These are phyloP conservation scores for Chaetomiaceae sp. DNA, from an alignment of 2,329 filamentous ascomycete genomes.

Conservation along the genomic window DNA sequence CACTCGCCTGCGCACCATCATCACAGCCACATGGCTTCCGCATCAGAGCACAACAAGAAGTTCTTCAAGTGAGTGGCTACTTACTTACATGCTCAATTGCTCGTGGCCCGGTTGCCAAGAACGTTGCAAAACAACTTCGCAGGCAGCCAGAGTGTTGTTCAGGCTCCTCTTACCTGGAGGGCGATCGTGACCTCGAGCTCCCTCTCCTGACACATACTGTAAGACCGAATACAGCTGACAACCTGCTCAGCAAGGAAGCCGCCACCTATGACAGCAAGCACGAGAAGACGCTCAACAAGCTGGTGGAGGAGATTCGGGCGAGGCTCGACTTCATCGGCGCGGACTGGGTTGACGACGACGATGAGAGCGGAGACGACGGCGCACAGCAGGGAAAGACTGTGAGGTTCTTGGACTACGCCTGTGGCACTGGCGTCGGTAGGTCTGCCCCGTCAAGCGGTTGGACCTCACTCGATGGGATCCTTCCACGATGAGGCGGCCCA, in stretches of 20 bases:
- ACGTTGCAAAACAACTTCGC: too few relatives aligned
- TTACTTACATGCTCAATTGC: too few relatives aligned
- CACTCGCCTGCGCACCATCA: not conserved
- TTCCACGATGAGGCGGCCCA: too few relatives aligned
- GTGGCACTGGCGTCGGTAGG: slow-evolving; percentile 41
- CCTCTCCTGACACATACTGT: too few relatives aligned
- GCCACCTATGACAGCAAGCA: slow-evolving; percentile 52
- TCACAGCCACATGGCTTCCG: not conserved
- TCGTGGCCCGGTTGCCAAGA: too few relatives aligned
- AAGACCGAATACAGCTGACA: not conserved
- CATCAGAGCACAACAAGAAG: slow-evolving; percentile 30
- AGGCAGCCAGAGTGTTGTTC: too few relatives aligned
- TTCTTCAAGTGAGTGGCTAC: slow-evolving; percentile 42
- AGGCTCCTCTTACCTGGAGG: too few relatives aligned
- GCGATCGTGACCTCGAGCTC: too few relatives aligned
- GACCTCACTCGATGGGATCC: too few relatives aligned
- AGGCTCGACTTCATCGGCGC: slow-evolving; percentile 57
- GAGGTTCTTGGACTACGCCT: slow-evolving; percentile 68
- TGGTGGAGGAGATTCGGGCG: slow-evolving; percentile 49
- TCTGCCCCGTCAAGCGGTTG: too few relatives aligned
- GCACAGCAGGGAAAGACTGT: slow-evolving; percentile 30
- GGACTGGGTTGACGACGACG: slow-evolving; percentile 42
- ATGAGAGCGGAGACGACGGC: slow-evolving; percentile 30
- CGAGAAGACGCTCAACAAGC: slow-evolving; percentile 43
- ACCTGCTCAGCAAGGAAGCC: slow-evolving; percentile 40